Base-by-base conservation (phyloP, 1,139 yeast species). In the Suhomyces chickasaworum region DNA sequence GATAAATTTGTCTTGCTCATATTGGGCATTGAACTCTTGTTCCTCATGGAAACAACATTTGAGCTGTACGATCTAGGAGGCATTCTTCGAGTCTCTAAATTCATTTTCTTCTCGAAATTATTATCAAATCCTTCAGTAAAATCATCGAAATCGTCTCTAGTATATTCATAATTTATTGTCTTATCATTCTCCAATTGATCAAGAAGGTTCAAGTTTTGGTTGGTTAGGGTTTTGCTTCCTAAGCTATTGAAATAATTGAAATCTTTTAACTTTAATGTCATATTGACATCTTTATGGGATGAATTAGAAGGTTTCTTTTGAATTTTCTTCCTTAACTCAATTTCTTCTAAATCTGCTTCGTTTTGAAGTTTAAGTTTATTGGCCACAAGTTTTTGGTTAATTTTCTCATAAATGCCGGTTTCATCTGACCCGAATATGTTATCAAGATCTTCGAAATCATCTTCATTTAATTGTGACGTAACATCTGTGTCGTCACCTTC, bases 401-500 rank as follows among this genome's bases (percentile, higher is more conserved):
- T 54, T 22, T 55, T 54, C 18, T 51, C 54, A 46, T 71, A 69
- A 10, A 69, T 65, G 4, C 74, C 74, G 32, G 69, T 64, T 52
- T 70, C 75, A 48, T 68, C 71, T 38, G 62, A 60, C 7, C 74
- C 76, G 52, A 73, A 71, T 7, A 71, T 64, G 41, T 70, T 64
- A 48, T 73, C 78, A 39, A 73, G 53, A 37, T 71, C 75, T 42
- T 71, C 77, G 51, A 73, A 71, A 34, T 69, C 78, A 3, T 71
- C 74, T 34, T 70, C 77, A 42, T 70, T 64, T 48, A 72, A 58
- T 39, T 72, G 69, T 2, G 73, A 68, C 0, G 78, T 73, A 31
- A 66, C 63, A 41, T 72, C 77, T 0, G 79, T 73, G 23, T 69
- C 75, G 34, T 66, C 63, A 8, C 50, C 72, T 47, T 71, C 76